Base-by-base conservation (phyloP, 1,139 yeast species). In the Blastobotrys illinoisensis region DNA sequence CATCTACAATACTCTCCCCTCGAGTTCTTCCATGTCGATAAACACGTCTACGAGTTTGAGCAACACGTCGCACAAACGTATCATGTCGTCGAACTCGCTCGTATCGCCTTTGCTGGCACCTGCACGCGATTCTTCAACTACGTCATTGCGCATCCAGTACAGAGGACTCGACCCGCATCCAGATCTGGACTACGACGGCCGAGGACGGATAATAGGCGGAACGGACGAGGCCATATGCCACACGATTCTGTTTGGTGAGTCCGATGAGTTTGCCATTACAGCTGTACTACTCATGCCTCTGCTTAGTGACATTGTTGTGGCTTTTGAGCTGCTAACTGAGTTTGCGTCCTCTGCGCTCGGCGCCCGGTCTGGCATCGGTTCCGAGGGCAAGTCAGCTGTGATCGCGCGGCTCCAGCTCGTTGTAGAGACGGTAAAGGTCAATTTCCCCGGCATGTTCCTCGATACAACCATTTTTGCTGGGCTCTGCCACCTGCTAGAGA, bases 161-260 rank as follows among this genome's bases (percentile, higher is more conserved):
- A 36, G 56, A 18, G 66, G 66, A 20, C 54, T 54, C 28, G 67
- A 76, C 55, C 84, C 85, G 1, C 96, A 89, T 67, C 96, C 96
- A 1, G 83, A 82, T 47, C 71, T 89, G 45, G 74, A 73, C 44
- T 71, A 82, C 58, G 88, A 85, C 64, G 71, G 73, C 43, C 71
- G 74, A 2, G 78, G 76, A 54, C 56, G 78, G 55, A 74, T 79
- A 52, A 61, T 75, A 9, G 74, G 76, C 24, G 86, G 86, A 14
- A 67, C 88, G 1, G 67, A 82, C 16, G 96, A 88, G 66, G 79
- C 90, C 46, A 75, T 89, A 46, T 79, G 90, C 57, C 97, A 89
- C 68, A 81, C 87, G 9, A 74, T 87, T 36, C 69, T 88, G 6
- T 88, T 88, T 69, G 76, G 74, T 26, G 72, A 69, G 20, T 73